phyloP scores from a whole-genome alignment of 768 basidiomycete species.

The Lactarius tabidus region DNA sequence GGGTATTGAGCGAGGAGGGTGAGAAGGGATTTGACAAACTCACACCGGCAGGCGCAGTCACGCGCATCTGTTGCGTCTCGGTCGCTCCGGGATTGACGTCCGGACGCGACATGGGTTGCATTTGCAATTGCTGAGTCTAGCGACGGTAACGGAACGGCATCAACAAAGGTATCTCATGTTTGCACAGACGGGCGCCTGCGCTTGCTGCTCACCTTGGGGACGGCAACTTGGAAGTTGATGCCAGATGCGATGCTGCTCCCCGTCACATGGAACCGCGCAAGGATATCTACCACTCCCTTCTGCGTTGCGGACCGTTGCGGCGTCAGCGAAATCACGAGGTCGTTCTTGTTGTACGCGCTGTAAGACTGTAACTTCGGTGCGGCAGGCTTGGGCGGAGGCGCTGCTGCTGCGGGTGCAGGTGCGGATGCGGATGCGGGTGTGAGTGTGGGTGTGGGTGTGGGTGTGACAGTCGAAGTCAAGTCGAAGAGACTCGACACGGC shows the following conservation, averaged over 20 bases:
- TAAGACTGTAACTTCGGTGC: constrained; percentile 63
- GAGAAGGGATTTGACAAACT: constrained; percentile 33
- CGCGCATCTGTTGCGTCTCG: constrained; percentile 95
- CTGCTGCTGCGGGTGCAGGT: constrained; percentile 36
- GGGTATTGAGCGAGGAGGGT: neutral
- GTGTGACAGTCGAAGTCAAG: constrained; percentile 28
- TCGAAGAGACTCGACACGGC: constrained; percentile 12
- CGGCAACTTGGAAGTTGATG: constrained; percentile 94
- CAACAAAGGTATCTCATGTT: neutral
- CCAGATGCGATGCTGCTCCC: constrained; percentile 50
- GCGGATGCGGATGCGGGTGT: constrained; percentile 24
- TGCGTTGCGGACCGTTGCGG: constrained; percentile 76
- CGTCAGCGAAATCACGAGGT: constrained; percentile 82
- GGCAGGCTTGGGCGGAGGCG: constrained; percentile 35
- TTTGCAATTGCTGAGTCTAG: constrained; percentile 94
- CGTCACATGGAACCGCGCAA: constrained; percentile 79
- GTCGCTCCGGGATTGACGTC: constrained; percentile 70
- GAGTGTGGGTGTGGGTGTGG: constrained; percentile 22
- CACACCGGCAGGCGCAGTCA: constrained; percentile 84
- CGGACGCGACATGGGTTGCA: constrained; percentile 93
- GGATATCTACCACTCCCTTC: constrained; percentile 87
- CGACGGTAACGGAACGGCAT: neutral
- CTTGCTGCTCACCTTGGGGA: constrained; percentile 69
- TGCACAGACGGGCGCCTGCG: neutral
- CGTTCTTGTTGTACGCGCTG: constrained; percentile 89